These are phyloP conservation scores for Leucogyrophana mollusca DNA, from an alignment of 768 basidiomycete species.

Conservation along the genomic window DNA sequence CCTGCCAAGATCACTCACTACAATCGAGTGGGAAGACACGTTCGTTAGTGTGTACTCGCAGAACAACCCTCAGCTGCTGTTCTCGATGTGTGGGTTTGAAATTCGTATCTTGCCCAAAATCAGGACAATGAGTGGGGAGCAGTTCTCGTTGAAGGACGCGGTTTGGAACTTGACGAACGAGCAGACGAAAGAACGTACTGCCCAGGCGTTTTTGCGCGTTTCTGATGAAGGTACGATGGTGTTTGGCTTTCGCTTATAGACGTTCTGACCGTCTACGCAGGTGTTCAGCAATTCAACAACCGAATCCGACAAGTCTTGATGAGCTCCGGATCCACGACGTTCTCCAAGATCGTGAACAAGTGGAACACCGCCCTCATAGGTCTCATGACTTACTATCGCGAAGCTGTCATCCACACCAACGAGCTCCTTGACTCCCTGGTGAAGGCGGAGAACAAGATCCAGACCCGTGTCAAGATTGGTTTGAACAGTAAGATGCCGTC, in stretches of 20 bases:
- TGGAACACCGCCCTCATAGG: conserved; percentile 97
- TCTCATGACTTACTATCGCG: conserved; percentile 97
- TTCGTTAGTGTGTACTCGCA: conserved; percentile 97
- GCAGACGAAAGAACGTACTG: conserved; percentile 95
- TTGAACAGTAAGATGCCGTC: conserved; percentile 99
- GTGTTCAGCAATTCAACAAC: conserved; percentile 97
- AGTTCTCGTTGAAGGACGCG: conserved; percentile 94
- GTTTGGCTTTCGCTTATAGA: neutral
- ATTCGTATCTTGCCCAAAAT: conserved; percentile 96
- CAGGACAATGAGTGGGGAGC: conserved; percentile 92
- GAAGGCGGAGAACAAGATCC: conserved; percentile 99
- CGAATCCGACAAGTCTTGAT: conserved; percentile 95
- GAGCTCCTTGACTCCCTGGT: conserved; percentile 94
- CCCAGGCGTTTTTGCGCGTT: conserved; percentile 96
- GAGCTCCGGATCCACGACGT: conserved; percentile 98
- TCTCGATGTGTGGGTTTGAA: conserved; percentile 99
- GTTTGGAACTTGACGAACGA: conserved; percentile 98
- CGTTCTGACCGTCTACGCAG: conserved; percentile 31
- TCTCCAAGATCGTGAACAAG: conserved; percentile 98
- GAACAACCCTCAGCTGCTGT: conserved; percentile 95
- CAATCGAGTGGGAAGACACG: conserved; percentile 99
- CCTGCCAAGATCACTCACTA: conserved; percentile 91
- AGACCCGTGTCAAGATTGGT: conserved; percentile 99
- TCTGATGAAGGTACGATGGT: conserved; percentile 77
- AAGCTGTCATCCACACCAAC: conserved; percentile 96